Evolutionary conservation across 169 alveolate genomes (phyloP), one percentile per base, ranked within the genome.

Genomic region (Cryptosporidium ubiquitum): DNA sequence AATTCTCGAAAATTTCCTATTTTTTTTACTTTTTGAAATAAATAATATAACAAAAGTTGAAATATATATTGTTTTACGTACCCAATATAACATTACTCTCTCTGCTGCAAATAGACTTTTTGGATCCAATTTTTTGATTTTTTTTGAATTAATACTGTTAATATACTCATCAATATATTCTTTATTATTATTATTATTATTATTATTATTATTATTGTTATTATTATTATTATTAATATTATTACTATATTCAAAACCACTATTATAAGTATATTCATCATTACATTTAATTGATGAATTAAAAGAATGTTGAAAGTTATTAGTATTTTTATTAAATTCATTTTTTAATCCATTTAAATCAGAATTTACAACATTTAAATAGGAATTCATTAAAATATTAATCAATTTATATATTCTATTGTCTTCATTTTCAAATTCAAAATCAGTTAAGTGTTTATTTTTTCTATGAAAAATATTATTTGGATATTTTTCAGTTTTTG

Each of bases 101-200:
- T 94, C 96, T 1, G 93, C 94, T 14, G 96, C 96, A 69, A 94
- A 94, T 68, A 92, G 70, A 29, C 93, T 79, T 91, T 94, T 94
- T 26, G 96, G 96, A 58, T 94, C 96, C 31, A 93, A 69, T 85
- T 91, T 94, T 7, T 79, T 51, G 26, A 92, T 60, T 33, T 64
- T 79, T 40, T 58, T 79, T 4, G 89, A 60, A 2, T 64, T 23
- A 26, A 61, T 35, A 23, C 18, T 31, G 58, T 79, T 68, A n/a
- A 89, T 89, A 61, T 68, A 71, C 26, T 89, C 73, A 44, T 57
- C 49, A 49, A 29, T 69, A 26, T 71, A 68, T 29, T 40, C 47
- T 42, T 79, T 57, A 74, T 55, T 37, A 68, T 57, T 74, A 57
- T 84, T 79, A 47, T 64, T 61, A 9, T 79, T 49, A 60, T 68